These are phyloP conservation scores for Trichoderma gamsii DNA, from an alignment of 495 filamentous ascomycete species.

Conservation along the genomic window DNA sequence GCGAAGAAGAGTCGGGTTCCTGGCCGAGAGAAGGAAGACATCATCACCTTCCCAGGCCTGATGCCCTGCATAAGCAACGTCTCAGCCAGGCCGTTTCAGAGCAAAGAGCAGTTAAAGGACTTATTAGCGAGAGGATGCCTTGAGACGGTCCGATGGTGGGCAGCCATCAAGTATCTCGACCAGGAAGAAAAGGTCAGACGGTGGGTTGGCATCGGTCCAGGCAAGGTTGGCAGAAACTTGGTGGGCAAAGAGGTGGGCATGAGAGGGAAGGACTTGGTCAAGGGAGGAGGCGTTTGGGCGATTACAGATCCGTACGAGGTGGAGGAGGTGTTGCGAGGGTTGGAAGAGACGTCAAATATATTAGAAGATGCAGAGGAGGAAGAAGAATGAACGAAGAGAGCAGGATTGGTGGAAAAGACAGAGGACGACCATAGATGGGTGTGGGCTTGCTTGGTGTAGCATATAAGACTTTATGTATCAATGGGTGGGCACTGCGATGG, in stretches of 20 bases:
- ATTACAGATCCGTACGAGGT: conserved; percentile 78
- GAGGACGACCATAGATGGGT: background rate
- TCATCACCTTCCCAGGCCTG: conserved; percentile 62
- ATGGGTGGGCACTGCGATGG: too few species aligned
- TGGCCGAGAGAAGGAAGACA: conserved; percentile 42
- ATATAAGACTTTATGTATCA: background rate
- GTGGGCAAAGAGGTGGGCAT: conserved; percentile 95
- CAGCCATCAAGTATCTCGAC: conserved; percentile 83
- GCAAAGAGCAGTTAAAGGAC: conserved; percentile 64
- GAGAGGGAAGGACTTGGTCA: conserved; percentile 65
- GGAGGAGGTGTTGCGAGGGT: conserved; percentile 61
- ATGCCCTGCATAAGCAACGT: conserved; percentile 85
- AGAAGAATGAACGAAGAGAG: background rate
- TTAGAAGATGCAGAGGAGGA: conserved; percentile 35
- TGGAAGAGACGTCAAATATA: conserved; percentile 65
- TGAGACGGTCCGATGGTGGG: conserved; percentile 91
- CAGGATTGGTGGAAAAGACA: background rate
- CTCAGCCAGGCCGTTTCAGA: conserved; percentile 68
- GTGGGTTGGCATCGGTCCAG: conserved; percentile 92
- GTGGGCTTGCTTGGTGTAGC: background rate
- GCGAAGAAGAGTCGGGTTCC: conserved; percentile 41
- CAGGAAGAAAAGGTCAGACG: conserved; percentile 74
- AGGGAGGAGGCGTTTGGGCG: conserved; percentile 91
- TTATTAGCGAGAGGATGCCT: conserved; percentile 71
- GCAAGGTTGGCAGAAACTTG: conserved; percentile 88